Evolutionary conservation across 495 filamentous ascomycete species (phyloP).

Genomic region (Filosporella fistucella): DNA sequence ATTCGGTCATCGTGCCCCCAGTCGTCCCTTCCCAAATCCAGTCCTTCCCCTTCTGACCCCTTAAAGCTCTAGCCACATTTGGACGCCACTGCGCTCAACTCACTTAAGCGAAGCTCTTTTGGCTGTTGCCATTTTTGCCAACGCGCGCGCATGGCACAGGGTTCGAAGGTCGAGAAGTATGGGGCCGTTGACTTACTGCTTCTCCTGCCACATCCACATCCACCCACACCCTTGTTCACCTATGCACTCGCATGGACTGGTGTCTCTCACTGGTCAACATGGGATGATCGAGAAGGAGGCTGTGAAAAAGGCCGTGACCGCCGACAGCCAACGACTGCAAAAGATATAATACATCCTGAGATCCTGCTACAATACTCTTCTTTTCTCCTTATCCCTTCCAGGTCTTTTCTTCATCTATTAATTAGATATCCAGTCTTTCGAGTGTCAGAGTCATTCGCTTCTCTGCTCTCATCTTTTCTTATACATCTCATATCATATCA

Average conservation of each 20-base stretch:
- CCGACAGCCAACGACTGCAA: conserved; percentile 17
- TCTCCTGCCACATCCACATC: not conserved
- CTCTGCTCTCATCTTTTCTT: conserved; percentile 39
- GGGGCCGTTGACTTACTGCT: not conserved
- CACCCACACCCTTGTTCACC: not conserved
- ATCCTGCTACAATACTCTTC: conserved; percentile 18
- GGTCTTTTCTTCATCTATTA: conserved; percentile 30
- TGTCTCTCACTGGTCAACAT: conserved; percentile 17
- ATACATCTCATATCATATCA: conserved; percentile 9
- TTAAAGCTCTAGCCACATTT: not conserved
- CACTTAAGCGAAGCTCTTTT: not conserved
- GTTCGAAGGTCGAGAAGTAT: not conserved
- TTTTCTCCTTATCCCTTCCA: conserved; percentile 26
- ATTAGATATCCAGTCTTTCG: conserved; percentile 25
- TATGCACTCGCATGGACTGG: conserved; percentile 5
- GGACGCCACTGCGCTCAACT: not conserved
- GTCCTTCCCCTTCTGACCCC: not conserved
- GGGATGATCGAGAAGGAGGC: conserved; percentile 16
- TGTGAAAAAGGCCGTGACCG: conserved; percentile 17
- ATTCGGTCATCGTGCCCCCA: not conserved
- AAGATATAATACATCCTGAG: conserved; percentile 25
- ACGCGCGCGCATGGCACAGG: conserved; percentile 22
- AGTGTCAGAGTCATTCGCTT: conserved; percentile 55
- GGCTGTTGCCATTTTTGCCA: not conserved
- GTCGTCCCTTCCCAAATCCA: not conserved